phyloP scores from a whole-genome alignment of 2,329 filamentous ascomycete species.

The Trichoderma arundinaceum region DNA sequence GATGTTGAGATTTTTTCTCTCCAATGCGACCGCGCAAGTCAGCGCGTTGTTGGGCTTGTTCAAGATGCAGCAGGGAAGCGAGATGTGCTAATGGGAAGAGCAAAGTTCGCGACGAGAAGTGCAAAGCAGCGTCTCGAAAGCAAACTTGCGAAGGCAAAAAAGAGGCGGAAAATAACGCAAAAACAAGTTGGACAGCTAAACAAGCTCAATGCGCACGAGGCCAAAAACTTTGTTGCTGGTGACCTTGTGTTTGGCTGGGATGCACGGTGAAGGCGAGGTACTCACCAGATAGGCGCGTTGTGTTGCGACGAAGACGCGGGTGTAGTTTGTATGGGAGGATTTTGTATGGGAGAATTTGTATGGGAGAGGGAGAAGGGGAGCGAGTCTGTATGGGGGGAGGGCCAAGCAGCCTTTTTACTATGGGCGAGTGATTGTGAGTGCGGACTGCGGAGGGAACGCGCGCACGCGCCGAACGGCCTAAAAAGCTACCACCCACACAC shows the following conservation, averaged over 20 bases:
- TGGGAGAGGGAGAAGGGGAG: constrained; percentile 63
- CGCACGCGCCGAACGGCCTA: constrained; percentile 33
- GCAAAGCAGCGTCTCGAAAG: constrained; percentile 29
- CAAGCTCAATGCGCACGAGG: constrained; percentile 24
- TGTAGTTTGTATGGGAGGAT: constrained; percentile 58
- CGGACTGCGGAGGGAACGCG: constrained; percentile 42
- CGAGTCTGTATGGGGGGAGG: constrained; percentile 61
- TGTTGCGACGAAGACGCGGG: constrained; percentile 52
- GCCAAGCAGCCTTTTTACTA: constrained; percentile 68
- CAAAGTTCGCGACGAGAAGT: constrained; percentile 28
- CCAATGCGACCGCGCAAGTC: constrained; percentile 25
- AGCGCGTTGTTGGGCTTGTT: constrained; percentile 30
- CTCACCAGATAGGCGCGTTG: constrained; percentile 56
- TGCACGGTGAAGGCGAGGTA: constrained; percentile 53
- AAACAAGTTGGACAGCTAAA: constrained; percentile 31
- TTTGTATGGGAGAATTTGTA: constrained; percentile 63
- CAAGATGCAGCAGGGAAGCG: constrained; percentile 20
- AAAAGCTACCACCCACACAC: constrained; percentile 32
- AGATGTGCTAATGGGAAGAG: constrained; percentile 23
- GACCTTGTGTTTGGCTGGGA: constrained; percentile 49
- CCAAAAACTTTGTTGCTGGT: constrained; percentile 33
- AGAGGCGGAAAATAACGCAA: constrained; percentile 35
- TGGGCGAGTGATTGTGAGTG: constrained; percentile 67
- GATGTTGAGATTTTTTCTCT: constrained; percentile 36
- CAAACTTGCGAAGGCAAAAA: constrained; percentile 31